A percentile compares a stretch with the other conserved stretches of the same genome.
phyloP scores from a whole-genome alignment of 768 basidiomycete genomes.

The Suillus cothurnatus region DNA sequence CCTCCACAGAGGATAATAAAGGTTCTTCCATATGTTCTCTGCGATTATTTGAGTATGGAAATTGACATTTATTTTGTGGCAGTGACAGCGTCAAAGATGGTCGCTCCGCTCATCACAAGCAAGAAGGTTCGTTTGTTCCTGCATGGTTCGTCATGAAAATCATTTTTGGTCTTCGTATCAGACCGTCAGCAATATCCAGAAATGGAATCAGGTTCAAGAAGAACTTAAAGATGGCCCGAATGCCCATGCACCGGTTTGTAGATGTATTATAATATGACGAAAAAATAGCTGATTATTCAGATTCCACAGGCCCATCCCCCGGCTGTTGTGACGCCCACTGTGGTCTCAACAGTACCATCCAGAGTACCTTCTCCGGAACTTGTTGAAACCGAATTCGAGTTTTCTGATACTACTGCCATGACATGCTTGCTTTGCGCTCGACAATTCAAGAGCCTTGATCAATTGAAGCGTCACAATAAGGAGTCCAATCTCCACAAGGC shows the following conservation, averaged over 20 bases:
- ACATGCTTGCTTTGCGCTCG: conserved; percentile 91
- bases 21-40: conserved; percentile 17
- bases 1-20: conserved; percentile 50
- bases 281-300: conserved; percentile 9
- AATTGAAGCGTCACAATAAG: conserved; percentile 86
- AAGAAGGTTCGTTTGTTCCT: conserved; percentile 62
- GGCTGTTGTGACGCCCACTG: conserved; percentile 7
- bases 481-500: conserved; percentile 97
- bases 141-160: conserved; percentile 4
- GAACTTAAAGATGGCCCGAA: conserved; percentile 62
- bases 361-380: conserved; percentile 41
- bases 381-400: conserved; percentile 73
- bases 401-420: conserved; percentile 70
- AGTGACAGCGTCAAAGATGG: conserved; percentile 62
- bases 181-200: conserved; percentile 89
- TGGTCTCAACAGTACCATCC: conserved; percentile 22
- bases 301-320: conserved; percentile 15
- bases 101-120: conserved; percentile 81
- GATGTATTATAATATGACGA: conserved; percentile 16
- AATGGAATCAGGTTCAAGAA: conserved; percentile 96
- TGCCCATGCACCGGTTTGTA: conserved; percentile 26
- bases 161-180: conserved; percentile 32
- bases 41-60: not conserved
- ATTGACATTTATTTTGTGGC: conserved; percentile 15
- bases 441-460: conserved; percentile 87